Evolutionary conservation across 2,329 filamentous ascomycete genomes (phyloP).

Genomic region (Penicillium sp.): DNA sequence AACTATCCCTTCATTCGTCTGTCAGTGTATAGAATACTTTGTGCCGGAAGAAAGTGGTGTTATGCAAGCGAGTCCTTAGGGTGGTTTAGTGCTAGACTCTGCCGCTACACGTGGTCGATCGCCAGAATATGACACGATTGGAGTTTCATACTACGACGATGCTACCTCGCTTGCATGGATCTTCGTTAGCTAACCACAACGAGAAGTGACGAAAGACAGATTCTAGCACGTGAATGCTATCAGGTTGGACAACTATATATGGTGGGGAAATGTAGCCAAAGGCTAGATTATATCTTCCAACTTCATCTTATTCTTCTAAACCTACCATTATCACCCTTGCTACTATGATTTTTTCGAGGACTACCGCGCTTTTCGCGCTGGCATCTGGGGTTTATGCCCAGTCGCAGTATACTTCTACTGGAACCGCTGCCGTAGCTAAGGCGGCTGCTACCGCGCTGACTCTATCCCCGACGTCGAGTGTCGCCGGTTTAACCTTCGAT

Average conservation of each 20-base stretch:
- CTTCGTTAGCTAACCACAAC: background rate
- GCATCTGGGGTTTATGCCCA: background rate
- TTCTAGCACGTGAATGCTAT: background rate
- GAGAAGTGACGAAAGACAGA: background rate
- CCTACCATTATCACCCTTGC: no score
- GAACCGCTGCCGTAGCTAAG: background rate
- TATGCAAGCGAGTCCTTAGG: background rate
- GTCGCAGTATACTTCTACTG: conserved; percentile 6
- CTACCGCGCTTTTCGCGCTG: background rate
- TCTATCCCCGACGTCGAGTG: conserved; percentile 2
- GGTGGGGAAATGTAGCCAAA: background rate
- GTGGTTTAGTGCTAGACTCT: conserved; percentile 1
- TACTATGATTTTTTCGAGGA: background rate
- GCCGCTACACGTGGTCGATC: conserved; percentile 1
- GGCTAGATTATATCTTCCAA: background rate
- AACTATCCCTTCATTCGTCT: background rate
- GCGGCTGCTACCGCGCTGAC: conserved; percentile 3
- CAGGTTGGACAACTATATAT: background rate
- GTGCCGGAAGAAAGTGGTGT: background rate
- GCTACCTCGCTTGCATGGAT: background rate
- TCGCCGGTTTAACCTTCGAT: conserved; percentile 1
- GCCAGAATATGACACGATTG: background rate
- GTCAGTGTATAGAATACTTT: background rate
- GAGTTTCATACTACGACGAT: background rate
- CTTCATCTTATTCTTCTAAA: background rate